A percentile compares a stretch with the other conserved stretches of the same genome.
phyloP scores from a whole-genome alignment of 352 stramenopile genomes.

The Pythium myriotylum region DNA sequence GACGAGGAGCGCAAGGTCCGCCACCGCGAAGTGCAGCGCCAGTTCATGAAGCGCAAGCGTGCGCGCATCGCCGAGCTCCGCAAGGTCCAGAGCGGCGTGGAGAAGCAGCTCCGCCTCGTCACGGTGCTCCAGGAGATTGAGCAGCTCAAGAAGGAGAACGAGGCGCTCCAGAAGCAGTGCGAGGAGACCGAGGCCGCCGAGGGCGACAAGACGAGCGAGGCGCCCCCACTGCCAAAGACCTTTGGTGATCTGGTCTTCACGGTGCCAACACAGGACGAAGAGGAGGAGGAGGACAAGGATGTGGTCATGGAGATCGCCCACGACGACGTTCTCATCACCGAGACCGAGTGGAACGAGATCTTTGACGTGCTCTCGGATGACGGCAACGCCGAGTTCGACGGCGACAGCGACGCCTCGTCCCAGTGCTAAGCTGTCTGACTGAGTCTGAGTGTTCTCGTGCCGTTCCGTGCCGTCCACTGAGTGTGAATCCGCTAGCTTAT shows the following conservation, averaged over 20 bases:
- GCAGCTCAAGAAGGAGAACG: constrained; percentile 21
- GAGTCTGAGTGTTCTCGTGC: not conserved
- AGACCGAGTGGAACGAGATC: constrained; percentile 18
- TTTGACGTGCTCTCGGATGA: constrained; percentile 21
- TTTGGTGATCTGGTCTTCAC: constrained; percentile 20
- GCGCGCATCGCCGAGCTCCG: constrained; percentile 19
- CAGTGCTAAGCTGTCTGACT: not conserved
- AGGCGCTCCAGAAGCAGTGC: constrained; percentile 1
- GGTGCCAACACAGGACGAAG: constrained; percentile 5
- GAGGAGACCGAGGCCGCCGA: not conserved
- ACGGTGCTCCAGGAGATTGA: constrained; percentile 12
- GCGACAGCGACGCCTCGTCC: constrained; percentile 10
- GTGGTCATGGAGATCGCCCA: not conserved
- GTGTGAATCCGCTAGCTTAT: no score
- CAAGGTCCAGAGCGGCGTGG: constrained; percentile 14
- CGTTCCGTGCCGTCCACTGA: not conserved
- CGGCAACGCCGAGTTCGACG: not conserved
- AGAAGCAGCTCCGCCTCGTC: constrained; percentile 19
- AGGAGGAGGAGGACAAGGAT: not conserved
- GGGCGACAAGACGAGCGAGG: not conserved
- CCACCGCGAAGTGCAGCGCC: constrained; percentile 30
- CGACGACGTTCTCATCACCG: constrained; percentile 5
- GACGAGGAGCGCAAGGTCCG: constrained; percentile 24
- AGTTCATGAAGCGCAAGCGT: constrained; percentile 32
- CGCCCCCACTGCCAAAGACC: not conserved